phyloP scores from a whole-genome alignment of 2,329 filamentous ascomycete genomes.

The Aspergillus fructus region DNA sequence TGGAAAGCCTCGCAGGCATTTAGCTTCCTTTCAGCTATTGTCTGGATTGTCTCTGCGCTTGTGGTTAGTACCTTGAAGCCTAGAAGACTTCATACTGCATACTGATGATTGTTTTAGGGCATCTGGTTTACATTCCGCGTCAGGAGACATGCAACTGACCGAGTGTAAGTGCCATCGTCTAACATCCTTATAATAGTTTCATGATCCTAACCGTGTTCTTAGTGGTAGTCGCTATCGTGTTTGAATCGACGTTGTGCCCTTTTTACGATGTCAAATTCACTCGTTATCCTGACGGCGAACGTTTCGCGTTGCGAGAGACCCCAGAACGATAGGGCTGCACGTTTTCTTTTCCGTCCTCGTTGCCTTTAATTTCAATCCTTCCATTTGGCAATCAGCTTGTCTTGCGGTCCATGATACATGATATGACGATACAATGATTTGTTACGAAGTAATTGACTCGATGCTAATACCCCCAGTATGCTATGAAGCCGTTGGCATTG shows the following conservation, averaged over 20 bases:
- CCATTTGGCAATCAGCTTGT: too few species aligned
- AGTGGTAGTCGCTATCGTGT: conserved; percentile 1
- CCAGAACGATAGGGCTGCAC: too few species aligned
- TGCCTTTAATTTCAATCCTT: too few species aligned
- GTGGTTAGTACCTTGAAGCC: conserved; percentile 41
- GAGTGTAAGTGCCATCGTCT: conserved; percentile 20
- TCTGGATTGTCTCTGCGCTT: conserved; percentile 67
- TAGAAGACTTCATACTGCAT: not conserved
- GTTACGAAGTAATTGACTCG: not conserved
- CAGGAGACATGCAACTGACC: conserved; percentile 15
- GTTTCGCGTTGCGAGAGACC: too few species aligned
- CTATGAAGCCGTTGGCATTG: conserved; percentile 11
- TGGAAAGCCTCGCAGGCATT: conserved; percentile 73
- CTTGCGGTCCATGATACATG: not conserved
- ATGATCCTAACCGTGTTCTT: not conserved
- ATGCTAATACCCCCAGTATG: not conserved
- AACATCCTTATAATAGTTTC: too few species aligned
- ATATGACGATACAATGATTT: not conserved
- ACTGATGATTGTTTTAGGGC: conserved; percentile 24
- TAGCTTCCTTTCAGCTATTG: conserved; percentile 67
- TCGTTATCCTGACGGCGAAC: not conserved
- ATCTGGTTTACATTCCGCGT: conserved; percentile 39
- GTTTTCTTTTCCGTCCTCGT: too few species aligned
- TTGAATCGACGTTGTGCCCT: not conserved
- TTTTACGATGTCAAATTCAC: not conserved